Conservation (phyloP, 1,139 yeast species). For the Entelexis sorbosivorans region DNA sequence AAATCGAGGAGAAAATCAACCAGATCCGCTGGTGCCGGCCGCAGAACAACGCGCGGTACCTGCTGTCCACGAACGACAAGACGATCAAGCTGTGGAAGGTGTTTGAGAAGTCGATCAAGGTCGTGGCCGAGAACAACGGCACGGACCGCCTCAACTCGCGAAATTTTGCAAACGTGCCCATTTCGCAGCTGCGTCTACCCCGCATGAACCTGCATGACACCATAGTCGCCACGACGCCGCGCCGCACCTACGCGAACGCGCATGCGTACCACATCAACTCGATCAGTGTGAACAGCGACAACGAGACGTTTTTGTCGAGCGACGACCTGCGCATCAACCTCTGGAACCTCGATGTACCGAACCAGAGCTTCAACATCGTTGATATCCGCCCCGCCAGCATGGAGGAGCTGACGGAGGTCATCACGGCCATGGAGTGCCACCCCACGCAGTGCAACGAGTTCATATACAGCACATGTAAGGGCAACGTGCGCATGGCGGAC, state of each 20-base stretch:
- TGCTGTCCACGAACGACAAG: constrained; percentile 89
- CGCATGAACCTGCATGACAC: constrained; percentile 85
- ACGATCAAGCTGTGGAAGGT: constrained; percentile 96
- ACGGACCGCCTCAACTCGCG: constrained; percentile 35
- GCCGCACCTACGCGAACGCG: constrained; percentile 83
- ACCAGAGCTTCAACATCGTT: constrained; percentile 88
- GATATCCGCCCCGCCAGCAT: constrained; percentile 96
- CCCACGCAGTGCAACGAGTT: constrained; percentile 86
- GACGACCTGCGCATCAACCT: constrained; percentile 92
- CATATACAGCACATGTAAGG: constrained; percentile 95
- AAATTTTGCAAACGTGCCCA: constrained; percentile 23
- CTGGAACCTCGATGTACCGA: constrained; percentile 92
- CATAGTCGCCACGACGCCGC: constrained; percentile 89
- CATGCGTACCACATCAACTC: constrained; percentile 98
- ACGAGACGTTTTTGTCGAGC: constrained; percentile 85
- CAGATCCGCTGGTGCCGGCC: constrained; percentile 94
- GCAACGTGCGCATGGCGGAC: constrained; percentile 89
- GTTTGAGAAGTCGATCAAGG: constrained; percentile 79
- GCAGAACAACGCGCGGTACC: constrained; percentile 75
- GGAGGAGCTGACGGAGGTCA: constrained; percentile 98
- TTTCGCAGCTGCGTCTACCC: constrained; percentile 56
- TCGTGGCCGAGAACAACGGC: constrained; percentile 83
- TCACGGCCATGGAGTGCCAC: constrained; percentile 96
- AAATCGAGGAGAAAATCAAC: constrained; percentile 95
- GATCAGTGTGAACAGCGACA: constrained; percentile 87